Evolutionary conservation across 371 early-diverging fungal genomes (phyloP).

Genomic region (Mucor irregularis): DNA sequence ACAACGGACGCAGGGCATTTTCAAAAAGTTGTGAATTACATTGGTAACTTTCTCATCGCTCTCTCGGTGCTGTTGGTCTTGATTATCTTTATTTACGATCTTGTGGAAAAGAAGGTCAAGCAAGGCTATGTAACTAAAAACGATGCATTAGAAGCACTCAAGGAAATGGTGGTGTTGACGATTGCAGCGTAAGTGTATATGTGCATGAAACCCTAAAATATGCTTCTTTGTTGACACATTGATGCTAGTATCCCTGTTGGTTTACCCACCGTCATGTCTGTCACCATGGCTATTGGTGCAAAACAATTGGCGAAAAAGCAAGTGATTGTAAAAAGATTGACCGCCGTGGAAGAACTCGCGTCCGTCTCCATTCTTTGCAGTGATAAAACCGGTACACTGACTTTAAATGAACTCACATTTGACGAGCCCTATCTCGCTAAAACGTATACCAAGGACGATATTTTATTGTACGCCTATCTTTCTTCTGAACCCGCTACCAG

Average conservation of each 20-base stretch:
- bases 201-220: neutral
- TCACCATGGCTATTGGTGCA: constrained; percentile 96
- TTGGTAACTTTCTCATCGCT: constrained; percentile 90
- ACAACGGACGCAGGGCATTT: constrained; percentile 88
- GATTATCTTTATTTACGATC: constrained; percentile 77
- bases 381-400: constrained; percentile 97
- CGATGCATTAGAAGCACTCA: constrained; percentile 65
- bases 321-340: constrained; percentile 94
- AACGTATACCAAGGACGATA: constrained; percentile 74
- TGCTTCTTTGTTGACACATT: neutral
- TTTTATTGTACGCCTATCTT: constrained; percentile 84
- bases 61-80: constrained; percentile 80
- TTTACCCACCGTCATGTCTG: constrained; percentile 95
- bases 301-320: constrained; percentile 89
- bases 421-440: constrained; percentile 82
- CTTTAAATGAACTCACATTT: constrained; percentile 89
- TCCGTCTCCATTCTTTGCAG: constrained; percentile 93
- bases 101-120: constrained; percentile 51
- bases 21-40: constrained; percentile 88
- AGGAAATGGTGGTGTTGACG: constrained; percentile 87
- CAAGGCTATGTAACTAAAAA: constrained; percentile 33
- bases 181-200: constrained; percentile 84
- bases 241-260: constrained; percentile 86
- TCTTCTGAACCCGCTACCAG: constrained; percentile 90
- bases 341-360: constrained; percentile 94